Evolutionary conservation across 2,329 filamentous ascomycete species (phyloP).

Genomic region (Penicillium italicum): DNA sequence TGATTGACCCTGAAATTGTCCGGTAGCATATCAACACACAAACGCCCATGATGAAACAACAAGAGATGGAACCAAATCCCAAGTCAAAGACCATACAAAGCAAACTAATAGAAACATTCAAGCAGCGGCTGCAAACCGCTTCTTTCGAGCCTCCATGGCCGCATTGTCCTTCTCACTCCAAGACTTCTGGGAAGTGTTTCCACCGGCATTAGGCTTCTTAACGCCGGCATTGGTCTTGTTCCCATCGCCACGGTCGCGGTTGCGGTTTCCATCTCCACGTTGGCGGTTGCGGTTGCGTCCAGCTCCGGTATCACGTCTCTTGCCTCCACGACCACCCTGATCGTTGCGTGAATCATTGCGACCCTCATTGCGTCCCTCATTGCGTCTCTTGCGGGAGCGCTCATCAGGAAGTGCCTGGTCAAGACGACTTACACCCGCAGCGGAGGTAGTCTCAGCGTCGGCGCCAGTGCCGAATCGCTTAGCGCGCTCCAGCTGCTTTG

Average conservation of each 20-base stretch:
- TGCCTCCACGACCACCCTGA: conserved; percentile 41
- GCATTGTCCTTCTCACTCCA: conserved; percentile 42
- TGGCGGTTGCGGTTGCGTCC: conserved; percentile 32
- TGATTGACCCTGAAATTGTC: conserved; percentile 16
- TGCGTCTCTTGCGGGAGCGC: conserved; percentile 37
- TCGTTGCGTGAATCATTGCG: conserved; percentile 39
- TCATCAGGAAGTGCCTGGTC: conserved; percentile 47
- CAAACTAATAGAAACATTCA: conserved; percentile 13
- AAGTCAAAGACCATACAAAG: not conserved
- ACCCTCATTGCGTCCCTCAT: conserved; percentile 18
- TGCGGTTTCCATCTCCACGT: conserved; percentile 24
- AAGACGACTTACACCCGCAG: conserved; percentile 39
- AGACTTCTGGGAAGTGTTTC: conserved; percentile 15
- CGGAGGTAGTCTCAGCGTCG: conserved; percentile 14
- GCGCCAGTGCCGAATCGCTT: conserved; percentile 45
- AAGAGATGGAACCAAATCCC: not conserved
- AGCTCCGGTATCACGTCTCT: conserved; percentile 39
- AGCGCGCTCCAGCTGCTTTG: conserved; percentile 45
- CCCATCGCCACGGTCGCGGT: conserved; percentile 19
- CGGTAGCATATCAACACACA: conserved; percentile 16
- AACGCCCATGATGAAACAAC: conserved; percentile 25
- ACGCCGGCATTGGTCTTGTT: conserved; percentile 15
- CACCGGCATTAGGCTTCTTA: conserved; percentile 16
- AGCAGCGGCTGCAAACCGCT: conserved; percentile 42
- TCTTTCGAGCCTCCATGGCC: conserved; percentile 48